Conservation (phyloP, 176 grass and related monocot genomes). For the Chrysopogon serrulatus region DNA sequence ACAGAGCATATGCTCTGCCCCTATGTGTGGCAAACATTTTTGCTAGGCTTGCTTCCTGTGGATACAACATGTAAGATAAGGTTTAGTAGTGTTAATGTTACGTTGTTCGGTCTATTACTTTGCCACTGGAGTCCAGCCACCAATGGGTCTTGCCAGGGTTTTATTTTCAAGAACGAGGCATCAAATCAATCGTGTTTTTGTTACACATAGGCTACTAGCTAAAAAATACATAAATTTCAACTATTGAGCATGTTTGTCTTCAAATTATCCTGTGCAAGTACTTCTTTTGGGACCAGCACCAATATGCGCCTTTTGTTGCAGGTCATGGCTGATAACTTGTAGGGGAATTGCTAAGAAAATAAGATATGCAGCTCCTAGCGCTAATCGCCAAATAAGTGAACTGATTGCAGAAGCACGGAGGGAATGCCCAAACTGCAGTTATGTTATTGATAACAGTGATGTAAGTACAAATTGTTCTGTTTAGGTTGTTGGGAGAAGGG, state of each 20-base stretch:
- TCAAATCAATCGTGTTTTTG: neutral
- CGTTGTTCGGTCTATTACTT: neutral
- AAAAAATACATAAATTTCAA: neutral
- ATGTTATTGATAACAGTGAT: constrained; percentile 85
- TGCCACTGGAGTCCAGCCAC: neutral
- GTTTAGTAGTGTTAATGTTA: neutral
- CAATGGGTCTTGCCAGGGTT: neutral
- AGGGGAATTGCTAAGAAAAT: constrained; percentile 88
- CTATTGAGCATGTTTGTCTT: neutral
- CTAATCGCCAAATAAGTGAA: constrained; percentile 54
- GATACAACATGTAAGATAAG: neutral
- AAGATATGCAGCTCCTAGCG: constrained; percentile 39
- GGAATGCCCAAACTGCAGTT: constrained; percentile 81
- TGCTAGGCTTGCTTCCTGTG: neutral
- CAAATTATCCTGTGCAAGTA: neutral
- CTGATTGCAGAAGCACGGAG: constrained; percentile 44
- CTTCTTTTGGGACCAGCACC: neutral
- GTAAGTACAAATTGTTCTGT: constrained; percentile 45
- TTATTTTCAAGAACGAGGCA: neutral
- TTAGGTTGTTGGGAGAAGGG: neutral
- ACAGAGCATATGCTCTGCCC: neutral
- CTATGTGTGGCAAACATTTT: neutral
- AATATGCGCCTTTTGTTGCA: constrained; percentile 22
- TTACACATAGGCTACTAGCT: neutral
- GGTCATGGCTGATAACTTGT: constrained; percentile 74